phyloP scores from a whole-genome alignment of 2,329 filamentous ascomycete species.

The Chaetomium sp. region DNA sequence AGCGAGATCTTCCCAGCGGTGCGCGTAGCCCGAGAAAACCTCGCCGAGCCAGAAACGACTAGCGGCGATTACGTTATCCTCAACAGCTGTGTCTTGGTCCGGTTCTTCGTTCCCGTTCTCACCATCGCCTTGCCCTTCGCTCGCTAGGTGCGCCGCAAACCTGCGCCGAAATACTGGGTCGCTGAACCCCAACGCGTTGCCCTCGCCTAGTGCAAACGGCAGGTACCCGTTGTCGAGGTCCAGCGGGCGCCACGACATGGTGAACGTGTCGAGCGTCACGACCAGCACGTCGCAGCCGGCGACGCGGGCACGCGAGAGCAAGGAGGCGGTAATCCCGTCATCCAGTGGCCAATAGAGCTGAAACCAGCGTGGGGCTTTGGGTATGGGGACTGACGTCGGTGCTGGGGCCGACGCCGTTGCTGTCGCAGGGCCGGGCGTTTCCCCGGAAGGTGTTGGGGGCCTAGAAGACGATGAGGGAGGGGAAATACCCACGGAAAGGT shows the following conservation, averaged over 20 bases:
- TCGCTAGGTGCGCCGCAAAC: conserved; percentile 43
- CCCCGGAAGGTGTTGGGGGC: too few relatives aligned
- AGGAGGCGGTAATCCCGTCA: conserved; percentile 57
- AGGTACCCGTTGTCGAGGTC: conserved; percentile 59
- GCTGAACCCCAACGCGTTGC: conserved; percentile 56
- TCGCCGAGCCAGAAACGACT: conserved; percentile 48
- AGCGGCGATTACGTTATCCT: conserved; percentile 39
- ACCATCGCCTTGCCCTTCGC: conserved; percentile 20
- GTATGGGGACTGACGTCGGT: neutral
- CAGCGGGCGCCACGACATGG: conserved; percentile 57
- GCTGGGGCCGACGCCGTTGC: too few relatives aligned
- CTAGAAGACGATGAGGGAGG: neutral
- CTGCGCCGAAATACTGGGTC: conserved; percentile 59
- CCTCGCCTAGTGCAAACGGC: conserved; percentile 53
- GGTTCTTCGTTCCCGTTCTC: too few relatives aligned
- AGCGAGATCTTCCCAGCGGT: conserved; percentile 57
- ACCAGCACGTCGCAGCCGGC: conserved; percentile 60
- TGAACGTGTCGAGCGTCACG: conserved; percentile 61
- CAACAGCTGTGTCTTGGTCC: conserved; percentile 26
- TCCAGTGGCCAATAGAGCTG: conserved; percentile 69
- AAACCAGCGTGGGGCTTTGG: conserved; percentile 53
- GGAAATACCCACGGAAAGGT: conserved; percentile 25
- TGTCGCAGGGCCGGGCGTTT: too few relatives aligned
- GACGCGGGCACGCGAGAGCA: conserved; percentile 55
- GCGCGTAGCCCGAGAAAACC: conserved; percentile 46